phyloP scores from a whole-genome alignment of 2,329 filamentous ascomycete genomes.

The Hypoxylon sp. region DNA sequence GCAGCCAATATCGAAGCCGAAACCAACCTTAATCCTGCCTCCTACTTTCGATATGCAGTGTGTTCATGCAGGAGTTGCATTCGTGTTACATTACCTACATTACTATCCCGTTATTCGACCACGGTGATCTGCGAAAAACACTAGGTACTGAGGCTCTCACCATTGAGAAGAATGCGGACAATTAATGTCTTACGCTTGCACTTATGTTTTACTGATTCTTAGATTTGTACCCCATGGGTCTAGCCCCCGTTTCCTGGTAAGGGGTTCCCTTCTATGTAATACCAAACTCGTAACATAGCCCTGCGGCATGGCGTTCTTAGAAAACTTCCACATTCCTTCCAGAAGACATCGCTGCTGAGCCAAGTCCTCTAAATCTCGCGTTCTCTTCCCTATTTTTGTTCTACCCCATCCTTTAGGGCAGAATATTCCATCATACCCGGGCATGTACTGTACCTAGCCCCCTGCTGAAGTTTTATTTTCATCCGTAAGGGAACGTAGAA shows the following conservation, averaged over 20 bases:
- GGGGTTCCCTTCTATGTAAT: conserved; percentile 6
- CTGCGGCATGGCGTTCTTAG: conserved; percentile 17
- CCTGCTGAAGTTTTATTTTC: conserved; percentile 29
- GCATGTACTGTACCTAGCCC: conserved; percentile 14
- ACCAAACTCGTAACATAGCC: conserved; percentile 19
- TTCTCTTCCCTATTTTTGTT: conserved; percentile 23
- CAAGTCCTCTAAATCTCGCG: conserved; percentile 15
- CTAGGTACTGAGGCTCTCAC: conserved; percentile 7
- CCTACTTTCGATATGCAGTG: conserved; percentile 1
- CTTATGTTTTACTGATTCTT: conserved; percentile 31
- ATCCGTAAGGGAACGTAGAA: conserved; percentile 20
- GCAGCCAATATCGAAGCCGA: conserved; percentile 6
- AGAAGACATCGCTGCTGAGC: conserved; percentile 27
- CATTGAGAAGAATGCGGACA: conserved; percentile 17
- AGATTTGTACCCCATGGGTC: conserved; percentile 14
- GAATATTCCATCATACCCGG: neutral
- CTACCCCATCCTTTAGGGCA: conserved; percentile 6
- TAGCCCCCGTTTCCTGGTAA: conserved; percentile 21
- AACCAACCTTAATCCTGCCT: conserved; percentile 3
- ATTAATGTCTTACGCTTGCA: conserved; percentile 25
- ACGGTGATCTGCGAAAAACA: conserved; percentile 9
- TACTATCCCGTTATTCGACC: neutral
- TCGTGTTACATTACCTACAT: neutral
- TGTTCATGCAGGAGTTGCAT: conserved; percentile 16
- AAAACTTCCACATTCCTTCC: conserved; percentile 28